Conservation (phyloP, 306 rosid species). For the Ormosia semicastrata region DNA sequence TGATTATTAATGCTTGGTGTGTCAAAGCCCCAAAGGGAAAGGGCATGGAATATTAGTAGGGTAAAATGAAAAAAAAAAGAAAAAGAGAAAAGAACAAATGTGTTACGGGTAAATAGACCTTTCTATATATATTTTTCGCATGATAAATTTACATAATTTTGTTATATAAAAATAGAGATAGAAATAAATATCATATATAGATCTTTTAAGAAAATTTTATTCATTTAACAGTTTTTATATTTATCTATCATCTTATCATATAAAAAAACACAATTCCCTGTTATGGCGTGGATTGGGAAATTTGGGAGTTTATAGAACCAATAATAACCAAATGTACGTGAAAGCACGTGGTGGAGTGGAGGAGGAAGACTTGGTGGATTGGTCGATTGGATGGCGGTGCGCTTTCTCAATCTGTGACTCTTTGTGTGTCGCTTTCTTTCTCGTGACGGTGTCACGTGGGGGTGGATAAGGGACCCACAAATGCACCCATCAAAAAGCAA, state of each 20-base stretch:
- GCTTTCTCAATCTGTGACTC: conserved; percentile 8
- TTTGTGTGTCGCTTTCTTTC: conserved; percentile 41
- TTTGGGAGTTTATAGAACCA: conserved; percentile 7
- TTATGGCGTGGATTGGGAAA: background rate
- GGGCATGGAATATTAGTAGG: background rate
- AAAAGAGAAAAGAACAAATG: background rate
- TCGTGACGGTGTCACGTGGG: conserved; percentile 93
- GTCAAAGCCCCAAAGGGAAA: background rate
- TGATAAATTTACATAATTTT: no score
- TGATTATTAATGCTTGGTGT: background rate
- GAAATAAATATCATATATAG: no score
- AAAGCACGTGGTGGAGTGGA: conserved; percentile 56
- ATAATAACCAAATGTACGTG: conserved; percentile 26
- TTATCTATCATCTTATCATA: no score
- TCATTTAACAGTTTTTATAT: no score
- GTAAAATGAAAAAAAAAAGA: background rate
- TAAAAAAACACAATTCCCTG: no score
- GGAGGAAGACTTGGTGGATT: background rate
- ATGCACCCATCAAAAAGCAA: conserved; percentile 12
- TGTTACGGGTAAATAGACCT: background rate
- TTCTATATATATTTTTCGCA: no score
- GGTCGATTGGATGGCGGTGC: conserved; percentile 42
- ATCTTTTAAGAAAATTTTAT: no score
- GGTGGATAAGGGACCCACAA: conserved; percentile 50
- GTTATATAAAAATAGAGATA: no score